Evolutionary conservation across 371 early-diverging fungal species (phyloP), one percentile per base, ranked within the genome.

Genomic region (Zychaea mexicana): DNA sequence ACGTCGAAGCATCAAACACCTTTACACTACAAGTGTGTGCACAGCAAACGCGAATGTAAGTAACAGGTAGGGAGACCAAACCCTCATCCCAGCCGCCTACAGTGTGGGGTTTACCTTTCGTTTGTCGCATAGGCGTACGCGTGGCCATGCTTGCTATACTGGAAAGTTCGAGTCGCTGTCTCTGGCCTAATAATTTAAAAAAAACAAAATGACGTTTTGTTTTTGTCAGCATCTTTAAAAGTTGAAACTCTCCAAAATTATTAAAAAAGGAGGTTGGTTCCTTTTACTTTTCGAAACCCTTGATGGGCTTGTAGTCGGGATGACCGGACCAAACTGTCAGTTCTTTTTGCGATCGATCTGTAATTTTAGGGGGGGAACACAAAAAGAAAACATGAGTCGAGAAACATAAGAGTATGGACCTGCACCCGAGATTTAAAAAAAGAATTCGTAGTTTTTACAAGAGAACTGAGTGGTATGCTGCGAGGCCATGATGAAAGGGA

Each of bases 121-220:
- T 82, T 81, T 9, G 87, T 85, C 38, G 90, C 87, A 81, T 91
- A 92, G 45, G 94, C 95, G 63, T 94, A 82, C 61, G 78, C 85
- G 57, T 80, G 76, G 33, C 96, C 96, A 62, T 95, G 83, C 70
- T 88, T 88, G 79, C 92, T 93, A 81, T 95, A 96, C 64, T 84
- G 82, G 64, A 95, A 89, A 31, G 83, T 76, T 70, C 88, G 87
- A 36, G 85, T 79, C 52, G 84, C 81, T 33, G 84, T 85, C 33
- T 78, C 67, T n/a, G 89, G 89, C 70, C 88, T 87, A 58, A n/a
- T 27, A 49, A 10, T 15, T 15, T 13, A n/a, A n/a, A 21, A 46
- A 7, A 46, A 17, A 24, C n/a, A 1, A 10, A 10, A 31, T 64
- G n/a, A n/a, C n/a, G n/a, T n/a, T n/a, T n/a, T n/a, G n/a, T n/a